Evolutionary conservation across 192 early-diverging fungal genomes (phyloP), one percentile per base, ranked within the genome.

Genomic region (Nowakowskiella sp.): DNA sequence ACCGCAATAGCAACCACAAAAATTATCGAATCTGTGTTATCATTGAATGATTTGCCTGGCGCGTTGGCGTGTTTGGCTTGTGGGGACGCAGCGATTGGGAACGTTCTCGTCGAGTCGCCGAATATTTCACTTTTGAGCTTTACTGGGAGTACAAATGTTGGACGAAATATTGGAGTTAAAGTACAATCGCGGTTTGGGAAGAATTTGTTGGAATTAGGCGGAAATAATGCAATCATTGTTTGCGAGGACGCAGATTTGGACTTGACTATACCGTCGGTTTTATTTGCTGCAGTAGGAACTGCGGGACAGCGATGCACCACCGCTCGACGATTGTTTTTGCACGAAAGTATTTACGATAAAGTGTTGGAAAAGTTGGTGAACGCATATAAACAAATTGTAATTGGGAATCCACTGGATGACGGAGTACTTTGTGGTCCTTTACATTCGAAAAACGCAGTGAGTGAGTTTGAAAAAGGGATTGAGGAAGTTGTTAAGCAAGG

Each of bases 241-340:
- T 9, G 26, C 26, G 78, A 83, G 27, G 93, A 97, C 55, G 91
- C 91, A 3, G 89, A 97, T 58, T 53, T 92, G 27, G 91, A 92
- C 44, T 65, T 97, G 26, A 90, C 91, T 2, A 74, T 92, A 1
- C 77, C 89, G 28, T 80, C 88, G 16, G 79, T 89, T 36, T 66
- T 94, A 19, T 97, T 97, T 77, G 91, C 93, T 10, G 91, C 93
- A 16, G 91, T 97, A 24, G 93, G 93, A 26, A 97, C 91, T 26
- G 88, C 91, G 31, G 93, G 93, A 23, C 93, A 97, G 70, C 73
- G 93, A 46, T 97, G 93, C 70, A 97, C 93, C 1, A 90, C 93
- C 30, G 90, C 91, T 1, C 83, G 93, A 24, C 83, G 93, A 21
- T 67, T 97, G 54, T 80, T 97, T 55, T 53, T 97, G 10, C 93